phyloP scores from a whole-genome alignment of 768 basidiomycete genomes.

The Termitomyces sp. region DNA sequence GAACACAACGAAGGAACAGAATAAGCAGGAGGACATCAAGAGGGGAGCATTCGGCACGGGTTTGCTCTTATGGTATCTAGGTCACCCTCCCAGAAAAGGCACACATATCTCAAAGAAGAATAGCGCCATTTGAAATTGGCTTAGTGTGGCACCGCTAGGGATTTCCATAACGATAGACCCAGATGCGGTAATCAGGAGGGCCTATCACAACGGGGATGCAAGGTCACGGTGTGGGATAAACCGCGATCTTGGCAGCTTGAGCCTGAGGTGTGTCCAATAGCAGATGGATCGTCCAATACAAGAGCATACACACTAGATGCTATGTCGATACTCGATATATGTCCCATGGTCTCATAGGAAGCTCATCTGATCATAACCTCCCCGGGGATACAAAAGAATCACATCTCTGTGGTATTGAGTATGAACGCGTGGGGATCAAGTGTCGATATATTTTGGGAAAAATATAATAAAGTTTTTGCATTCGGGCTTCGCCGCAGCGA shows the following conservation, averaged over 20 bases:
- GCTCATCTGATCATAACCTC: constrained; percentile 8
- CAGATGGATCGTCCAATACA: too few relatives aligned
- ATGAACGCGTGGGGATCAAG: not conserved
- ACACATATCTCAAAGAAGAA: constrained; percentile 31
- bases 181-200: constrained; percentile 23
- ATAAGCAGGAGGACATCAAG: constrained; percentile 13
- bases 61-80: constrained; percentile 21
- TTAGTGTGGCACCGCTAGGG: constrained; percentile 28
- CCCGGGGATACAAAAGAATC: not conserved
- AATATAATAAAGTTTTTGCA: constrained; percentile 16
- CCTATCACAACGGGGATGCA: constrained; percentile 20
- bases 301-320: too few relatives aligned
- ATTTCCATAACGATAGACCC: constrained; percentile 33
- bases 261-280: not conserved
- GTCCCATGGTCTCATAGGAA: constrained; percentile 8
- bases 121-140: constrained; percentile 13
- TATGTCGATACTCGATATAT: not conserved
- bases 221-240: constrained; percentile 12
- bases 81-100: constrained; percentile 25
- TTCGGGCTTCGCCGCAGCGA: constrained; percentile 5
- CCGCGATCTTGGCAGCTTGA: constrained; percentile 8
- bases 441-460: not conserved
- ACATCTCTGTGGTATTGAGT: not conserved
- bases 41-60: constrained; percentile 8
- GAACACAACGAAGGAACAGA: constrained; percentile 2